These are phyloP conservation scores for Friedmanniomyces simplex DNA, from an alignment of 495 filamentous ascomycete species.

Conservation along the genomic window DNA sequence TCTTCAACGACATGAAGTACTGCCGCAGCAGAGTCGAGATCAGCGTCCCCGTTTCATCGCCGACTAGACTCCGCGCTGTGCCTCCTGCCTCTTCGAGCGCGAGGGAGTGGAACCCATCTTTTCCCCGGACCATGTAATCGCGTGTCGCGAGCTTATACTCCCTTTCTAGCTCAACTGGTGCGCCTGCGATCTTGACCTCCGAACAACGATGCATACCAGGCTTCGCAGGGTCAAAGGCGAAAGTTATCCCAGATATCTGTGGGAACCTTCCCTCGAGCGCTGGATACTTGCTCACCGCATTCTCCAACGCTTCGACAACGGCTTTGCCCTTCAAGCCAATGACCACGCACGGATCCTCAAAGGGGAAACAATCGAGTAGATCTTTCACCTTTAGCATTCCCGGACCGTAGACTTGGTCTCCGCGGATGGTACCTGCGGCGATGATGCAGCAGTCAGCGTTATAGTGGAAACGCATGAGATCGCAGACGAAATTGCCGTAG, in stretches of 20 bases:
- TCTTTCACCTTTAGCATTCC: constrained; percentile 68
- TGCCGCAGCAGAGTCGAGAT: constrained; percentile 77
- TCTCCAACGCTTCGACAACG: constrained; percentile 69
- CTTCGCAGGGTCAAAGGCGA: constrained; percentile 52
- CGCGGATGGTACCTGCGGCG: constrained; percentile 79
- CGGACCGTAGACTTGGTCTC: constrained; percentile 78
- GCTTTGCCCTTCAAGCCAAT: constrained; percentile 55
- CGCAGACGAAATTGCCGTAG: constrained; percentile 79
- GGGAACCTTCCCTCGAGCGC: constrained; percentile 73
- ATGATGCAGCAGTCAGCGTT: constrained; percentile 70
- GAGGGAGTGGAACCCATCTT: constrained; percentile 71
- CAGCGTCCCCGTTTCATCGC: constrained; percentile 75
- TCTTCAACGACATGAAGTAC: constrained; percentile 76
- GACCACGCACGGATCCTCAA: constrained; percentile 81
- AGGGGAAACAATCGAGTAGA: constrained; percentile 60
- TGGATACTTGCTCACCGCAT: constrained; percentile 66
- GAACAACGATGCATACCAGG: constrained; percentile 52
- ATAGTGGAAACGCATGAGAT: constrained; percentile 80
- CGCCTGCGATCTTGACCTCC: constrained; percentile 47
- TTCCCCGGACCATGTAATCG: constrained; percentile 78
- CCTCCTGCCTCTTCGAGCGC: constrained; percentile 61
- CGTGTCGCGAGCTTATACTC: constrained; percentile 63
- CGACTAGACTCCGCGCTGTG: constrained; percentile 61
- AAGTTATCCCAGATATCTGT: constrained; percentile 72
- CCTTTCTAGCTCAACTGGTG: constrained; percentile 47